These are phyloP conservation scores for Mortierella sp. DNA, from an alignment of 371 early-diverging fungal genomes.

Conservation along the genomic window DNA sequence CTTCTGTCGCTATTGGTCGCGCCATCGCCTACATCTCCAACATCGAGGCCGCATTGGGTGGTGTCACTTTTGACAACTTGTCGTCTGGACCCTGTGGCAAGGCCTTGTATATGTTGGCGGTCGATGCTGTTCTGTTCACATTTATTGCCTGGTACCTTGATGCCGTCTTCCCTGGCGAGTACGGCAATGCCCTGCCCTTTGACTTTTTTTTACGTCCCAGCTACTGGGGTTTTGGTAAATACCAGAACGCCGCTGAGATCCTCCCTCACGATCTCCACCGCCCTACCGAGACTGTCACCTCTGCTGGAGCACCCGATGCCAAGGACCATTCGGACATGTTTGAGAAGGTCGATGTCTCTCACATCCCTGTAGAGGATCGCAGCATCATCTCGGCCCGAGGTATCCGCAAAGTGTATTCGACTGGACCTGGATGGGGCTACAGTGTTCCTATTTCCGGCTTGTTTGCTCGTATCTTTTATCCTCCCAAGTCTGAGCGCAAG, in stretches of 20 bases:
- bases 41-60: slow-evolving; percentile 45
- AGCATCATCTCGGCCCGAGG: slow-evolving; percentile 39
- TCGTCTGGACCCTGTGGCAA: slow-evolving; percentile 37
- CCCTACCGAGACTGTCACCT: not conserved
- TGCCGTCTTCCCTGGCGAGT: slow-evolving; percentile 51
- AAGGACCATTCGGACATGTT: slow-evolving; percentile 47
- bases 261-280: not conserved
- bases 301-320: not conserved
- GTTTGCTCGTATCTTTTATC: slow-evolving; percentile 50
- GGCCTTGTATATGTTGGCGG: slow-evolving; percentile 53
- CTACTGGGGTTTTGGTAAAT: slow-evolving; percentile 57
- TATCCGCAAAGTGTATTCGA: slow-evolving; percentile 38
- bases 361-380: slow-evolving; percentile 44
- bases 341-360: slow-evolving; percentile 40
- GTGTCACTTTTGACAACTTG: slow-evolving; percentile 41
- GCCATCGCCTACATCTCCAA: slow-evolving; percentile 51
- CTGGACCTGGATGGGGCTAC: slow-evolving; percentile 44
- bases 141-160: slow-evolving; percentile 61
- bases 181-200: slow-evolving; percentile 43
- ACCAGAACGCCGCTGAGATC: not conserved
- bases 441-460: slow-evolving; percentile 33
- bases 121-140: slow-evolving; percentile 55
- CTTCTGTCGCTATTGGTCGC: slow-evolving; percentile 57
- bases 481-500: slow-evolving; percentile 34
- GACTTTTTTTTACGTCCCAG: slow-evolving; percentile 54